phyloP scores from a whole-genome alignment of 805 yeast genomes.

The Wickerhamiella vanderwaltii region DNA sequence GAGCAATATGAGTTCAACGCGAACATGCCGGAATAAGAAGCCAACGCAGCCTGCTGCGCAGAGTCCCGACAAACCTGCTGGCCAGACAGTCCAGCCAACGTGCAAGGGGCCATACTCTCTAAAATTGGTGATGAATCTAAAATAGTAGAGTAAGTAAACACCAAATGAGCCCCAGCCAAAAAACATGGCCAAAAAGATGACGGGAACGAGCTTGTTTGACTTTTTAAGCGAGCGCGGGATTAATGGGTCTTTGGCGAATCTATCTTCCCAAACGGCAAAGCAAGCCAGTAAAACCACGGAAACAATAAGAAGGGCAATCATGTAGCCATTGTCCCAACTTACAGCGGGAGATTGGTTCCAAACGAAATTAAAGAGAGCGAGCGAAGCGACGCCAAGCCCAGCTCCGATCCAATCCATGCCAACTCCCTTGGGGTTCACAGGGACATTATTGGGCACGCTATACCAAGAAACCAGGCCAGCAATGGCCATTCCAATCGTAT shows the following conservation, averaged over 20 bases:
- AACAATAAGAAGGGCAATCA: slow-evolving; percentile 42
- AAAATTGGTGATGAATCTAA: slow-evolving; percentile 39
- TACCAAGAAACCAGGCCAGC: slow-evolving; percentile 8
- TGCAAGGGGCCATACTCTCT: slow-evolving; percentile 37
- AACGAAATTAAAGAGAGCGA: slow-evolving; percentile 51
- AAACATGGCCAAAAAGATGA: slow-evolving; percentile 38
- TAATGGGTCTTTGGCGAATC: slow-evolving; percentile 37
- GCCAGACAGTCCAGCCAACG: slow-evolving; percentile 36
- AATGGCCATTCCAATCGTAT: slow-evolving; percentile 27
- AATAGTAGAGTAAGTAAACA: slow-evolving; percentile 54
- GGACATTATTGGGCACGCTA: slow-evolving; percentile 14
- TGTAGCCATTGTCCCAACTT: slow-evolving; percentile 53
- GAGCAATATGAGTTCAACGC: slow-evolving; percentile 40
- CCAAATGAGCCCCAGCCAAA: slow-evolving; percentile 76
- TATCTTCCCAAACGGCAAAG: slow-evolving; percentile 41
- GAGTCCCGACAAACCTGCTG: slow-evolving; percentile 43
- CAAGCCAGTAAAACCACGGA: slow-evolving; percentile 34
- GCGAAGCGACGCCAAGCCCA: slow-evolving; percentile 42
- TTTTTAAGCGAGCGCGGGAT: slow-evolving; percentile 41
- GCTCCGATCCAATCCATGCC: slow-evolving; percentile 42
- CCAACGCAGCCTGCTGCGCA: slow-evolving; percentile 45
- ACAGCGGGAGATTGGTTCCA: slow-evolving; percentile 67
- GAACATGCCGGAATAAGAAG: slow-evolving; percentile 33
- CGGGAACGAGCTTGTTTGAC: slow-evolving; percentile 32
- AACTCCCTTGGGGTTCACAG: slow-evolving; percentile 12